A percentile compares a stretch with the other conserved stretches of the same genome.
Conservation (phyloP, 306 rosid genomes). For the Myrica gale region DNA sequence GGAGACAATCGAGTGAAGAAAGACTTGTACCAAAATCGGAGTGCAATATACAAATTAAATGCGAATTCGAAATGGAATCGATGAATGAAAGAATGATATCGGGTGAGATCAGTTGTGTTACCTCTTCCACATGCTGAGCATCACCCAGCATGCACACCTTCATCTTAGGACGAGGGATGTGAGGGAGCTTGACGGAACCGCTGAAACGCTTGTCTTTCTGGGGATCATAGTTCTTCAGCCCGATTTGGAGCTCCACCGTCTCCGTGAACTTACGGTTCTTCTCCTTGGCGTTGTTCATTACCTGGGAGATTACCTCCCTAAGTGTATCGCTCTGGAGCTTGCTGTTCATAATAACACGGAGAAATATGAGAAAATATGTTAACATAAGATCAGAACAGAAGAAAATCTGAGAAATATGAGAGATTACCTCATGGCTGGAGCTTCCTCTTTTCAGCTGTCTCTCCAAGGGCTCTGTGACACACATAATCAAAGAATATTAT, state of each 20-base stretch:
- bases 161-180: constrained; percentile 89
- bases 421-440: constrained; percentile 33
- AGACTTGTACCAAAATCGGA: neutral
- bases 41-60: neutral
- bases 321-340: constrained; percentile 49
- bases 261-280: constrained; percentile 54
- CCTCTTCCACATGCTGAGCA: constrained; percentile 93
- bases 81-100: neutral
- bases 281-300: constrained; percentile 31
- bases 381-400: no score
- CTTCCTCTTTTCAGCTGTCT: constrained; percentile 4
- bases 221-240: constrained; percentile 80
- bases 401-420: neutral
- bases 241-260: constrained; percentile 83
- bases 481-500: neutral
- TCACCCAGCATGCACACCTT: constrained; percentile 90
- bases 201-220: constrained; percentile 90
- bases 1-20: neutral
- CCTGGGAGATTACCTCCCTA: constrained; percentile 47
- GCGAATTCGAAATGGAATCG: neutral
- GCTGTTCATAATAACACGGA: constrained; percentile 17
- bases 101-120: constrained; percentile 11
- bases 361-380: neutral
- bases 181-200: constrained; percentile 77
- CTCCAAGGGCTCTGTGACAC: constrained; percentile 6